Evolutionary conservation across 768 basidiomycete species (phyloP), one percentile per base, ranked within the genome.

Genomic region (Naganishia randhawae): DNA sequence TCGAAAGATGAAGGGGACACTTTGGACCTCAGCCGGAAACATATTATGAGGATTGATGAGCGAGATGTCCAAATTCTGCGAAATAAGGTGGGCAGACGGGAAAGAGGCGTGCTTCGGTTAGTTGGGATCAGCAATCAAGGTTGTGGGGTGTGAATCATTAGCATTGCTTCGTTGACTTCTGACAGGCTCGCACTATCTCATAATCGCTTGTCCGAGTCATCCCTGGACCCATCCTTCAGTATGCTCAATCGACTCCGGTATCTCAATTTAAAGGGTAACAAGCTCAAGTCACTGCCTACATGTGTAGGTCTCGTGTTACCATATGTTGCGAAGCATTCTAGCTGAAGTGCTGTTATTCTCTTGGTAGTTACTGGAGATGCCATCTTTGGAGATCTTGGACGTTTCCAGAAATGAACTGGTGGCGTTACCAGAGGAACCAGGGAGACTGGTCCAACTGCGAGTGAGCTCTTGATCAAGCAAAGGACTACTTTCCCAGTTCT

Each of bases 321-420:
- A 5, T 1, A 1, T 19, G 7, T 1, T 0, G 22, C 16, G 3
- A 27, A 22, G 32, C 3, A 11, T n/a, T 11, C 29, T 25, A 8
- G 54, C 19, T 42, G 41, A 45, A 27, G 17, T 37, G 33, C 50
- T n/a, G 25, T 29, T 50, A 5, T 32, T 19, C 37, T 41, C 37
- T 53, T 19, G 16, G 19, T 72, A 95, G 93, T 83, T 96, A 50
- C 91, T 90, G 51, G 82, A 86, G 19, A 87, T 98, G 82, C 86
- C 88, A 3, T 88, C 88, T 7, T 84, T 99, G 65, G 95, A 99
- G 80, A 95, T 93, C 68, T 82, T 99, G 71, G 96, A 99, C 79
- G 85, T 99, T 50, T 93, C 91, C 71, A 87, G 90, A 72, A 99
- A 99, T 82, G 91, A 88, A 80, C 86, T 99, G 73, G 87, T 85